These are phyloP conservation scores for Thecaphora thlaspeos DNA, from an alignment of 1,284 basidiomycete species.

Conservation along the genomic window DNA sequence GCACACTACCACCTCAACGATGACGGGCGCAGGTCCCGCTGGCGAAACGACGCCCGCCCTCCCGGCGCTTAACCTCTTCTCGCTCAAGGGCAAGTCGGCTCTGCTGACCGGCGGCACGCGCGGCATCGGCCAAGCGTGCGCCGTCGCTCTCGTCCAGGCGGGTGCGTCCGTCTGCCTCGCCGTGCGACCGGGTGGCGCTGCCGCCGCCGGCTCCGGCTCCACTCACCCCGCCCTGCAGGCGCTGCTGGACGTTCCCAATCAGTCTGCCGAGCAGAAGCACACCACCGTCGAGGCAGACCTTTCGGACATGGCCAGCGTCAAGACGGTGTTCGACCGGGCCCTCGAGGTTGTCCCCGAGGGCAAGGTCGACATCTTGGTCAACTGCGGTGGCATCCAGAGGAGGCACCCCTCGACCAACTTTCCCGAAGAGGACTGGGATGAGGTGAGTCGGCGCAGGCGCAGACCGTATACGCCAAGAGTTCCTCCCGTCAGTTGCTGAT, in stretches of 20 bases:
- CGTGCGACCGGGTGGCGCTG: conserved; percentile 37
- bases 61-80: conserved; percentile 26
- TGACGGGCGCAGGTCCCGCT: conserved; percentile 18
- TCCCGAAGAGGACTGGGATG: conserved; percentile 82
- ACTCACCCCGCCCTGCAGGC: conserved; percentile 15
- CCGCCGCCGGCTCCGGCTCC: background rate
- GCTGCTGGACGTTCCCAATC: conserved; percentile 23
- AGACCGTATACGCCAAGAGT: too few species aligned
- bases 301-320: conserved; percentile 68
- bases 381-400: conserved; percentile 87
- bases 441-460: conserved; percentile 52
- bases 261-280: conserved; percentile 61
- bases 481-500: conserved; percentile 6
- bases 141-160: conserved; percentile 62
- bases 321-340: conserved; percentile 66
- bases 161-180: conserved; percentile 77
- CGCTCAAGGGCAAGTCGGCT: conserved; percentile 37
- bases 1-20: conserved; percentile 1
- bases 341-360: conserved; percentile 64
- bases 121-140: conserved; percentile 56
- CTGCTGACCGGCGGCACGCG: conserved; percentile 41
- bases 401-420: conserved; percentile 66
- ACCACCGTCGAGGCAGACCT: conserved; percentile 74
- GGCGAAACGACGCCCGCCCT: conserved; percentile 29
- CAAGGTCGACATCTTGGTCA: conserved; percentile 80